Evolutionary conservation across 768 basidiomycete genomes (phyloP).

Genomic region (Pleurotus platypus): DNA sequence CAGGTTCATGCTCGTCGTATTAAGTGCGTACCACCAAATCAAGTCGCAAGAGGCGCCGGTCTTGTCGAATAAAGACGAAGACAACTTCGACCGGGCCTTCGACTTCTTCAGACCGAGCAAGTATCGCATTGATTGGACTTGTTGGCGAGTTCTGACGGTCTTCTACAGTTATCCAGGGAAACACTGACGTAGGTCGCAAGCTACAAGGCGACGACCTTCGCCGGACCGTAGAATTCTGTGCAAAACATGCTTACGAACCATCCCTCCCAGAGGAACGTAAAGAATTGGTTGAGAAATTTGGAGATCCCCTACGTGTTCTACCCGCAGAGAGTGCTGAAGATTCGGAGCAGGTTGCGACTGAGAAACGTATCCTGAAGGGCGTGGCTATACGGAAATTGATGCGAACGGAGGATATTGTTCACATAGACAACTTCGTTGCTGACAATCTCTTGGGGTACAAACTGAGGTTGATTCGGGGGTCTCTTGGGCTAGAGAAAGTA

Average conservation of each 20-base stretch:
- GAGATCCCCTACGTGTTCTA: not conserved
- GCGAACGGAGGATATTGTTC: conserved; percentile 19
- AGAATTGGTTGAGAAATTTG: conserved; percentile 1
- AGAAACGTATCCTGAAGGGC: conserved; percentile 13
- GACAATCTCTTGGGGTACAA: conserved; percentile 16
- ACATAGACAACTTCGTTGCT: conserved; percentile 18
- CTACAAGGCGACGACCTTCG: conserved; percentile 14
- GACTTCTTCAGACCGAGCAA: conserved; percentile 32
- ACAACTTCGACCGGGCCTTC: conserved; percentile 40
- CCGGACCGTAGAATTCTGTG: conserved; percentile 17
- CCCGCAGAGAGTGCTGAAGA: not conserved
- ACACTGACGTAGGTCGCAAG: conserved; percentile 14
- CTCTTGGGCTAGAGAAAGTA: conserved; percentile 14
- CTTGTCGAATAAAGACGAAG: conserved; percentile 30
- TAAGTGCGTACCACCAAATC: conserved; percentile 41
- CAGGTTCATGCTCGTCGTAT: conserved; percentile 36
- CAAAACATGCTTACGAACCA: conserved; percentile 18
- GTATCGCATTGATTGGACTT: not conserved
- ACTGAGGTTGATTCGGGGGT: conserved; percentile 14
- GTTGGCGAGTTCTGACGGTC: not conserved
- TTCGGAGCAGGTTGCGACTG: conserved; percentile 6
- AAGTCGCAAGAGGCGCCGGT: conserved; percentile 28
- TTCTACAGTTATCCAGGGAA: conserved; percentile 16
- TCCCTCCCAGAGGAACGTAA: conserved; percentile 18
- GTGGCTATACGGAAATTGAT: conserved; percentile 17